Conservation (phyloP, 2,329 filamentous ascomycete genomes). For the Teratosphaeria gauchensis region DNA sequence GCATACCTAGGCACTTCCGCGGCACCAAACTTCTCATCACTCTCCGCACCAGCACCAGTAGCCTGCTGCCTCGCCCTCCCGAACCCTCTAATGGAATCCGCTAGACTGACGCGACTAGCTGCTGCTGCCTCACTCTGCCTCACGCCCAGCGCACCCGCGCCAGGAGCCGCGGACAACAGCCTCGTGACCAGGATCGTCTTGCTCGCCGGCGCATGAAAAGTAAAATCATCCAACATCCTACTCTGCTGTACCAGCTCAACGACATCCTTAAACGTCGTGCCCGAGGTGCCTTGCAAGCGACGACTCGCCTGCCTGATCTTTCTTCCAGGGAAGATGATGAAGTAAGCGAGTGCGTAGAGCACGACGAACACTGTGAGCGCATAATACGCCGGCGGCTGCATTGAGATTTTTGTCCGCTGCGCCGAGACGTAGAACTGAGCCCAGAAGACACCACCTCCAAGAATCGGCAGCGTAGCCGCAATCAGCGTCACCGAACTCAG, state of each 20-base stretch:
- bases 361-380: slow-evolving; percentile 64
- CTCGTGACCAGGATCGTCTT: slow-evolving; percentile 59
- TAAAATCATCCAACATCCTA: slow-evolving; percentile 60
- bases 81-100: slow-evolving; percentile 24
- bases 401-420: slow-evolving; percentile 53
- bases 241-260: slow-evolving; percentile 68
- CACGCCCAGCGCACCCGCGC: slow-evolving; percentile 10
- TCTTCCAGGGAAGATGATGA: slow-evolving; percentile 56
- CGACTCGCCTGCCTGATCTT: slow-evolving; percentile 44
- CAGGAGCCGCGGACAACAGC: slow-evolving; percentile 47
- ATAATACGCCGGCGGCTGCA: slow-evolving; percentile 61
- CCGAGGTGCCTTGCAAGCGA: slow-evolving; percentile 49
- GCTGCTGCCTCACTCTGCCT: slow-evolving; percentile 9
- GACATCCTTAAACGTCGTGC: slow-evolving; percentile 64
- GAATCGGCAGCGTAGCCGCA: slow-evolving; percentile 54
- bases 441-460: slow-evolving; percentile 64
- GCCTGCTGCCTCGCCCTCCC: slow-evolving; percentile 18
- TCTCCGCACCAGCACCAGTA: slow-evolving; percentile 4
- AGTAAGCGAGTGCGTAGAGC: slow-evolving; percentile 57
- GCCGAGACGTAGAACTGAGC: slow-evolving; percentile 49
- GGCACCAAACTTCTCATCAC: slow-evolving; percentile 4
- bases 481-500: slow-evolving; percentile 51
- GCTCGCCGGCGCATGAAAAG: slow-evolving; percentile 60
- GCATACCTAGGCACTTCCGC: slow-evolving; percentile 40
- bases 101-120: slow-evolving; percentile 19